phyloP scores from a whole-genome alignment of 2,329 filamentous ascomycete genomes.

The Emmonsia crescens region DNA sequence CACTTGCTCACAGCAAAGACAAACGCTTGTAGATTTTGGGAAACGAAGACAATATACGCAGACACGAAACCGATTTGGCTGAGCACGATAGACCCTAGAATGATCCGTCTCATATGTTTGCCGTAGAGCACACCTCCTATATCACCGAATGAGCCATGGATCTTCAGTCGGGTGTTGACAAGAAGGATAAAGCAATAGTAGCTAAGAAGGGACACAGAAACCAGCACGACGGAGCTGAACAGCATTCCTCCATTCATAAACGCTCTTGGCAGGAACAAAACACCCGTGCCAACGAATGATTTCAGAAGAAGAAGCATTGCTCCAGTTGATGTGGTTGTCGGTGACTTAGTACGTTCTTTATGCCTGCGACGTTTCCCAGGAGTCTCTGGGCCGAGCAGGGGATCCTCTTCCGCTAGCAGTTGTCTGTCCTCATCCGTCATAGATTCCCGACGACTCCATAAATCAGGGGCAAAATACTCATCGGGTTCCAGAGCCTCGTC shows the following conservation, averaged over 20 bases:
- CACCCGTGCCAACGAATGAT: conserved; percentile 94
- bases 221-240: conserved; percentile 85
- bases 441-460: conserved; percentile 35
- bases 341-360: conserved; percentile 60
- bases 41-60: conserved; percentile 94
- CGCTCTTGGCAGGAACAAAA: conserved; percentile 82
- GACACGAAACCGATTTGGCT: conserved; percentile 93
- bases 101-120: conserved; percentile 75
- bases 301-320: conserved; percentile 83
- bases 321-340: conserved; percentile 66
- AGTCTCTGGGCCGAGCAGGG: conserved; percentile 59
- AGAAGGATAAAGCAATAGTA: conserved; percentile 97
- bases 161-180: conserved; percentile 70
- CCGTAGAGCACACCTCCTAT: conserved; percentile 90
- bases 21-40: conserved; percentile 90
- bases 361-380: conserved; percentile 64
- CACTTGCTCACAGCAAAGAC: conserved; percentile 85
- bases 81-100: conserved; percentile 83
- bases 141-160: conserved; percentile 94
- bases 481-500: conserved; percentile 79
- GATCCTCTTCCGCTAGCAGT: conserved; percentile 69
- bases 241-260: conserved; percentile 96
- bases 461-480: conserved; percentile 82
- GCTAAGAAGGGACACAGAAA: conserved; percentile 73
- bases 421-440: conserved; percentile 52